Evolutionary conservation across 495 filamentous ascomycete species (phyloP).

Genomic region (Delitschia confertaspora): DNA sequence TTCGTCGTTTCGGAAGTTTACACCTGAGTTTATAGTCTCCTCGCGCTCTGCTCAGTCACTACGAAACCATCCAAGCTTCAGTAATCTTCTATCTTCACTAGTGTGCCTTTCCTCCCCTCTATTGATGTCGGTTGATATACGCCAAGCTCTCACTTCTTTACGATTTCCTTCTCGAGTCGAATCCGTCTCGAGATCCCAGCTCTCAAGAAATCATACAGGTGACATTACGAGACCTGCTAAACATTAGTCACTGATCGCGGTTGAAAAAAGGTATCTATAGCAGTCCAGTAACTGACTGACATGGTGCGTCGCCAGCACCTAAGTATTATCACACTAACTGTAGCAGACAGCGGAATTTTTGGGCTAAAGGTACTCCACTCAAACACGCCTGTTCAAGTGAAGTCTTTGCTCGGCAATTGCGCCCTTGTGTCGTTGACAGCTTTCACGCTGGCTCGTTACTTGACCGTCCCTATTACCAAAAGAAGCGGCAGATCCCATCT

Average conservation of each 20-base stretch:
- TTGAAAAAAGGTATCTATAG: conserved; percentile 36
- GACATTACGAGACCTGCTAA: conserved; percentile 42
- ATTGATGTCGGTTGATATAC: conserved; percentile 75
- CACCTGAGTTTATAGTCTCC: too few relatives aligned
- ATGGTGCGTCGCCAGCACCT: conserved; percentile 9
- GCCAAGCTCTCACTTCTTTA: conserved; percentile 58
- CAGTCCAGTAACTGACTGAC: conserved; percentile 16
- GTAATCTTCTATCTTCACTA: too few relatives aligned
- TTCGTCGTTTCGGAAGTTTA: too few relatives aligned
- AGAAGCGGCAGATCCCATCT: conserved; percentile 29
- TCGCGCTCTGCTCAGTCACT: too few relatives aligned
- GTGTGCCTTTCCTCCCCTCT: conserved; percentile 10
- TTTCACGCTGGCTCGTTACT: conserved; percentile 30
- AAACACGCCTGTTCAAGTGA: conserved; percentile 21
- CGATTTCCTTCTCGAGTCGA: conserved; percentile 62
- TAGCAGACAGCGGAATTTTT: conserved; percentile 15
- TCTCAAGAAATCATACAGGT: conserved; percentile 63
- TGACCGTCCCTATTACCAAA: conserved; percentile 21
- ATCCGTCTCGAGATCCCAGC: conserved; percentile 62
- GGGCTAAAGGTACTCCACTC: conserved; percentile 14
- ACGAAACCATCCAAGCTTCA: too few relatives aligned
- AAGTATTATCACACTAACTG: conserved; percentile 11
- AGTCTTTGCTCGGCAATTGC: conserved; percentile 16
- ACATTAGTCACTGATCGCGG: conserved; percentile 23
- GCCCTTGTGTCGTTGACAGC: conserved; percentile 9